Evolutionary conservation across 495 filamentous ascomycete species (phyloP), one percentile per base, ranked within the genome.

Genomic region (Apiosordaria backusii): DNA sequence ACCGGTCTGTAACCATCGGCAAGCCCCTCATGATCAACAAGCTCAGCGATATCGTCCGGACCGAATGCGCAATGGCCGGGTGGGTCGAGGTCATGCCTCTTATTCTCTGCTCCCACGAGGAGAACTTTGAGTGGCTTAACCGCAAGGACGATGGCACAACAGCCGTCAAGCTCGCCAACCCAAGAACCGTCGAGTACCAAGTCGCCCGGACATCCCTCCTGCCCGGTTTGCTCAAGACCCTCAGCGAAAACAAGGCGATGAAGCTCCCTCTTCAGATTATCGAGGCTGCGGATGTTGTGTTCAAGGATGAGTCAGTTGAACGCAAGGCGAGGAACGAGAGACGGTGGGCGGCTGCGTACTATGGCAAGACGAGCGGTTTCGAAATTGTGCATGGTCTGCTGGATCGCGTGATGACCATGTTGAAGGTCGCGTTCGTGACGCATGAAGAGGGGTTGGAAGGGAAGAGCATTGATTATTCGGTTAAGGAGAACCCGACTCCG

Each of bases 101-200:
- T 18, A 97, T 97, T 72, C 86, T 99, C 59, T 99, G 95, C 85
- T 96, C 92, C 18, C 93, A 98, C 75, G 95, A 97, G 74, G 95
- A 99, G 85, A 99, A 98, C 81, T 99, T 97, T 76, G 89, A 82
- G 57, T 97, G 92, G 92, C 83, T 99, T 50, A 97, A 98, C 79
- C 90, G 94, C 65, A 86, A 87, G 67, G 93, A 97, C 67, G 90
- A 97, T 69, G 93, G 95, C 58, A 88, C 80, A 22, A 93, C 89
- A 0, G 92, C 92, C 5, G 88, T 99, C 67, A 89, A 85, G 73
- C 88, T 99, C 52, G 91, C 91, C 64, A 99, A 99, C 78, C 95
- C 95, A 61, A 98, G 98, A 82, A 96, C 94, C 2, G 85, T 86
- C 19, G 95, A 99, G 74, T 99, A 97, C 79, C 95, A 99, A 77